A percentile compares a stretch with the other conserved stretches of the same genome.
Conservation (phyloP, 768 basidiomycete genomes). For the Leucocoprinus leucothites region DNA sequence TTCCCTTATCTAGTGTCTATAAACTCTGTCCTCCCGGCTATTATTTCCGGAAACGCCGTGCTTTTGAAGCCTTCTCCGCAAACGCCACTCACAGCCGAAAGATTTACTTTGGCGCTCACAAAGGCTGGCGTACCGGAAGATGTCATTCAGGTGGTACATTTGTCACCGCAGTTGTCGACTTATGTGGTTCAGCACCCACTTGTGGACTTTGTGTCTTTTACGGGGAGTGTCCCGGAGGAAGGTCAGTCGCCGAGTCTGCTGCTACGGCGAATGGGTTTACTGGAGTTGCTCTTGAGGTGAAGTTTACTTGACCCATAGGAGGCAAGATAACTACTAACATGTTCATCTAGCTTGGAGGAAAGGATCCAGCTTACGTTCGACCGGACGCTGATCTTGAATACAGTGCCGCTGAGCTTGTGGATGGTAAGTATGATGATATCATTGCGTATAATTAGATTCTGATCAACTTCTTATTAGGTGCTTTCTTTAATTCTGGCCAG, state of each 20-base stretch:
- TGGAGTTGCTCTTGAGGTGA: slow-evolving; percentile 81
- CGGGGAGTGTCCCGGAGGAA: slow-evolving; percentile 79
- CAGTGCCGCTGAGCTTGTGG: slow-evolving; percentile 83
- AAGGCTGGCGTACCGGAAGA: slow-evolving; percentile 76
- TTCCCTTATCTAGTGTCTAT: slow-evolving; percentile 88
- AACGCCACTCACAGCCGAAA: slow-evolving; percentile 86
- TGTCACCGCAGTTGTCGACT: slow-evolving; percentile 59
- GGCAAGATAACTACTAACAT: neutral
- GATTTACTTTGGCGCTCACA: slow-evolving; percentile 65
- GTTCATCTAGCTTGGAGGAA: slow-evolving; percentile 76
- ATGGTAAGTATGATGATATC: slow-evolving; percentile 51
- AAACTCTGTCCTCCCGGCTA: slow-evolving; percentile 89
- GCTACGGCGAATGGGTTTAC: slow-evolving; percentile 70
- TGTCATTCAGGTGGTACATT: slow-evolving; percentile 73
- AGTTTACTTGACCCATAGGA: slow-evolving; percentile 6
- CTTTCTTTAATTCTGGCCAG: slow-evolving; percentile 97
- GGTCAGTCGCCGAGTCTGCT: slow-evolving; percentile 69
- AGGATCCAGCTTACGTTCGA: slow-evolving; percentile 96
- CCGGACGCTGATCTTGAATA: slow-evolving; percentile 83
- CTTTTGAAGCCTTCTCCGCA: slow-evolving; percentile 96
- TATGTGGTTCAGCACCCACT: slow-evolving; percentile 59
- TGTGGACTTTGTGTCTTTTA: slow-evolving; percentile 87
- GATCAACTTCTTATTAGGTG: slow-evolving; percentile 48
- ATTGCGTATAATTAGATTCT: neutral
- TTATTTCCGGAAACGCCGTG: slow-evolving; percentile 88